A percentile compares a stretch with the other conserved stretches of the same genome.
phyloP scores from a whole-genome alignment of 2,329 filamentous ascomycete genomes.

The Pseudogymnoascus sp. region DNA sequence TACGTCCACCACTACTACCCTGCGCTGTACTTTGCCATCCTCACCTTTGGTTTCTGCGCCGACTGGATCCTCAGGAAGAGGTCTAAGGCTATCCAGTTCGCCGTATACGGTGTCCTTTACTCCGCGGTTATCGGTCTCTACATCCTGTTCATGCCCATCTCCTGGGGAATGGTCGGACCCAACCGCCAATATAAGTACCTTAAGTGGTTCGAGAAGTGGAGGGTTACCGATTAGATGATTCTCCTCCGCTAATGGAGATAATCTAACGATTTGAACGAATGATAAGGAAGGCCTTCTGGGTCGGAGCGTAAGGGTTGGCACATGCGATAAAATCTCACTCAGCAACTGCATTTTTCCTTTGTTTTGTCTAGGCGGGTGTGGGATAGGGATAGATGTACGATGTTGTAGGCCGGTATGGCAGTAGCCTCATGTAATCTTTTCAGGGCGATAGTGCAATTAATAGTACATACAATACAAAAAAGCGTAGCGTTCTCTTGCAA shows the following conservation, averaged over 20 bases:
- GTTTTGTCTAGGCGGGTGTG: neutral
- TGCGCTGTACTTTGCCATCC: constrained; percentile 92
- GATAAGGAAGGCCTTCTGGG: neutral
- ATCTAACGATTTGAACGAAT: neutral
- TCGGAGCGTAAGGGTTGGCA: constrained; percentile 2
- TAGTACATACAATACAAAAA: neutral
- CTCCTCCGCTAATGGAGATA: neutral
- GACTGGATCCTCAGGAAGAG: constrained; percentile 73
- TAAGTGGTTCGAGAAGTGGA: constrained; percentile 89
- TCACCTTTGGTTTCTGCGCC: constrained; percentile 77
- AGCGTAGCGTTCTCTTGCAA: neutral
- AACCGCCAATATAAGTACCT: constrained; percentile 82
- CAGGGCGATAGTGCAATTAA: neutral
- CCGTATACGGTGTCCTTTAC: constrained; percentile 69
- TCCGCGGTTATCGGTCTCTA: constrained; percentile 70
- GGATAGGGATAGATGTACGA: constrained; percentile 1
- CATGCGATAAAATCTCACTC: constrained; percentile 5
- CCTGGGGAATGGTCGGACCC: constrained; percentile 87
- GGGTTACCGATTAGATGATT: constrained; percentile 26
- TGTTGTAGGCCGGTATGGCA: constrained; percentile 1
- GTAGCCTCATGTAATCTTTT: neutral
- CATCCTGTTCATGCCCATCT: constrained; percentile 83
- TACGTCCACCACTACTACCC: constrained; percentile 99
- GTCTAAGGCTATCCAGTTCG: constrained; percentile 54
- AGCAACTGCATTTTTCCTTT: constrained; percentile 1